Evolutionary conservation across 805 yeast genomes (phyloP), one percentile per base, ranked within the genome.

Genomic region (Candida ascalaphidarum): DNA sequence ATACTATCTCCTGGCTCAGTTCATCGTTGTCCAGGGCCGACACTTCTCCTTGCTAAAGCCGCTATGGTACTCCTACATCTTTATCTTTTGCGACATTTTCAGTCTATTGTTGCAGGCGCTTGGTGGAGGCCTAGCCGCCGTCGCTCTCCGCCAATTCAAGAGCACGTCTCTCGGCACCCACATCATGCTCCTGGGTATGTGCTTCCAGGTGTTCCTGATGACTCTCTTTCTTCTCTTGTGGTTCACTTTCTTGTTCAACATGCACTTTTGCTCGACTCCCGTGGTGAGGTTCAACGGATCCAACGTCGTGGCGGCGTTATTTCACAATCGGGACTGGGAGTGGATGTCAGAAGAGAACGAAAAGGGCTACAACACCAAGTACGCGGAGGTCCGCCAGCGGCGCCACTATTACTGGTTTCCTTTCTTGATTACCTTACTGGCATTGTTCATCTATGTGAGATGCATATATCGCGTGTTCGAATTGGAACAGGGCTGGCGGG

Each of bases 181-280:
- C 45, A 50, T 80, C 27, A 81, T 85, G 78, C 69, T 83, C 26
- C 88, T 70, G 2, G 95, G 95, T 6, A 62, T 86, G 27, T 79
- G 77, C 0, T 65, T 80, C 43, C 95, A 86, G 55, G 88, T 83
- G 4, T 52, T 68, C 4, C 67, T 83, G 4, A 80, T 86, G 79
- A 41, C 67, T 2, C 30, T 75, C 2, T 86, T 82, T 50, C 50
- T 77, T 18, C 15, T 54, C 5, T 52, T 81, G 9, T 68, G 71
- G 58, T 44, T 51, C 21, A 57, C 61, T 28, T 73, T 81, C 50
- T 40, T 67, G 13, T 56, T 46, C 42, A 51, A 58, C 20, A 53
- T 69, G 14, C 63, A 52, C 33, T 50, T 50, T 36, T 31, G 43
- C 43, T 46, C 48, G 22, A 33, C 52, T 39, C 31, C 37, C 2